Evolutionary conservation across 2,329 filamentous ascomycete genomes (phyloP).

Genomic region (Aureobasidium leucospermi): DNA sequence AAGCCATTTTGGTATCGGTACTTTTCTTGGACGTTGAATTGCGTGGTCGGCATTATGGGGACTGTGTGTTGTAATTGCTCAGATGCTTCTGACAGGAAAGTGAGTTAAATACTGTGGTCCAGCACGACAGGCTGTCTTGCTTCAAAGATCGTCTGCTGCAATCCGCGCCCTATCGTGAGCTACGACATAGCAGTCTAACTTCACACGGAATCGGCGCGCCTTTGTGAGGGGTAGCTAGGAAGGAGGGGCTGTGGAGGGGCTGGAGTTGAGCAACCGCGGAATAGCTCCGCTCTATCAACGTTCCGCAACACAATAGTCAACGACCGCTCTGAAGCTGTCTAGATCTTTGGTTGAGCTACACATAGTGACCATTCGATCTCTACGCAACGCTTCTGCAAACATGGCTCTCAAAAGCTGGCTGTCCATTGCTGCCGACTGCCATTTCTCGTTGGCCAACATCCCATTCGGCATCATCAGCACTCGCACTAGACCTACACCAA

Average conservation of each 20-base stretch:
- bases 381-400: not conserved
- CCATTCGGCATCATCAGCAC: conserved; percentile 78
- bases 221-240: conserved; percentile 3
- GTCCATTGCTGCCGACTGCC: conserved; percentile 50
- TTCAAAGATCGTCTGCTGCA: not conserved
- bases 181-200: not conserved
- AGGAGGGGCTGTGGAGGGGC: not conserved
- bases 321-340: not conserved
- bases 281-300: not conserved
- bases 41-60: conserved; percentile 54
- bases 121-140: not conserved
- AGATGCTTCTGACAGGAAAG: not conserved
- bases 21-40: conserved; percentile 56
- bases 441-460: conserved; percentile 73
- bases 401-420: conserved; percentile 49
- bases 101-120: not conserved
- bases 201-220: not conserved
- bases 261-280: not conserved
- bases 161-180: not conserved
- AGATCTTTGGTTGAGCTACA: too few relatives aligned
- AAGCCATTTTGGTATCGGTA: conserved; percentile 78
- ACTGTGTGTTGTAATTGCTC: not conserved
- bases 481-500: conserved; percentile 45
- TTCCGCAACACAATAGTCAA: not conserved
- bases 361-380: too few relatives aligned